Base-by-base conservation (phyloP, 2,329 filamentous ascomycete genomes). In the Penicillium sp. region DNA sequence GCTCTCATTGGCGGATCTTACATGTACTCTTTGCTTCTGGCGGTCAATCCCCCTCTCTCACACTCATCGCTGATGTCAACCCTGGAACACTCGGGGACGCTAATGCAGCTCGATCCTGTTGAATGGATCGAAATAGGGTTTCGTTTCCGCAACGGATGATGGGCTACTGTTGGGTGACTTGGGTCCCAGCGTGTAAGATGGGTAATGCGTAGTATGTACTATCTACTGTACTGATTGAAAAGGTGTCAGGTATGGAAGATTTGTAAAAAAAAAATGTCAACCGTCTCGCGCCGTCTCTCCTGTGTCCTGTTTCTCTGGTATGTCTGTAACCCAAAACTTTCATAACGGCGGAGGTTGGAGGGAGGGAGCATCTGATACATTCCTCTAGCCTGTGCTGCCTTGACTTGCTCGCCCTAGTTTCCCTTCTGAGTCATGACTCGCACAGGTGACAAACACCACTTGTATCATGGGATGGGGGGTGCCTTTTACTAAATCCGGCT, bases 401-500 rank as follows among this genome's bases (percentile, higher is more conserved):
- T 61, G 48, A 60, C 48, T 51, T 17, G 25, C 14, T 39, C 35
- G 14, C 11, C 35, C 34, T 38, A 15, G 12, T 11, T 38, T 52
- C 12, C 38, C 15, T 39, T 54, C 58, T 62, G 65, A 65, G 64
- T 69, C 65, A 67, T 69, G 67, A 61, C 57, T 50, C 38, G 55
- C 63, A 69, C 63, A 67, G 63, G 66, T 68, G 64, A 65, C 62
- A 69, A 61, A 65, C 59, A 56, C 57, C 54, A 45, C 48, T 41
- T 52, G 64, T 58, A 69, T 67, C 67, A 68, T 68, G 66, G 66
- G 67, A 68, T 67, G 37, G 59, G 55, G 55, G 52, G 59, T 10
- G n/a, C n/a, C 15, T 35, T 66, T 63, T 63, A 63, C 65, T 65
- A 55, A 57, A 64, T 67, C 64, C 60, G 68, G 63, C 61, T 68